These are phyloP conservation scores for Flaveria linearis DNA, from an alignment of 129 eudicot species.

Conservation along the genomic window DNA sequence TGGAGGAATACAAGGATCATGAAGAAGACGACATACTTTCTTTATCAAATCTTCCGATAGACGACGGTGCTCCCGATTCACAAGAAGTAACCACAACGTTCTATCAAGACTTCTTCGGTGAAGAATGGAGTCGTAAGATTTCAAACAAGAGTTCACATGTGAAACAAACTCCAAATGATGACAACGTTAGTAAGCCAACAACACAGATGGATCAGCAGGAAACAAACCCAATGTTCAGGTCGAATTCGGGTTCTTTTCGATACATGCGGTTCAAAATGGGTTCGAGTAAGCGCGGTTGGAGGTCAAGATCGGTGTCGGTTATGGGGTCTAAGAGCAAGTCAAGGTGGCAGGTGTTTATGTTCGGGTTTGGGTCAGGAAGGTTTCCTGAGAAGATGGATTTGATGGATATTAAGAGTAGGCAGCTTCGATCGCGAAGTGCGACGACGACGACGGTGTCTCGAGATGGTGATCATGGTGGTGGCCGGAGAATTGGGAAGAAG, in stretches of 20 bases:
- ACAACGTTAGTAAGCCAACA: not conserved
- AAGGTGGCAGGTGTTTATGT: slow-evolving; percentile 49
- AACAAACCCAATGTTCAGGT: slow-evolving; percentile 34
- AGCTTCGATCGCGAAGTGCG: slow-evolving; percentile 24
- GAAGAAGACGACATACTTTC: slow-evolving; percentile 35
- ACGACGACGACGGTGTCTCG: not conserved
- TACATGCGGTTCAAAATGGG: slow-evolving; percentile 35
- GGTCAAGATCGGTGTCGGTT: slow-evolving; percentile 32
- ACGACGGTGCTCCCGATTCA: not conserved
- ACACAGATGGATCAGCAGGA: not conserved
- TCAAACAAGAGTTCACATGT: slow-evolving; percentile 10
- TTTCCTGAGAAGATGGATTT: slow-evolving; percentile 43
- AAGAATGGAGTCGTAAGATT: not conserved
- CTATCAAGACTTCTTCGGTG: slow-evolving; percentile 39
- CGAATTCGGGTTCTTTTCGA: slow-evolving; percentile 32
- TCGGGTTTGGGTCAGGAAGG: slow-evolving; percentile 38
- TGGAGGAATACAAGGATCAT: slow-evolving; percentile 22
- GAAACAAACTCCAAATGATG: not conserved
- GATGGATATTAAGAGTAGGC: slow-evolving; percentile 55
- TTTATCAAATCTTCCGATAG: slow-evolving; percentile 35
- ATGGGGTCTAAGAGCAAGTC: slow-evolving; percentile 44
- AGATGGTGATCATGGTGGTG: slow-evolving; percentile 1
- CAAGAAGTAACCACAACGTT: slow-evolving; percentile 10
- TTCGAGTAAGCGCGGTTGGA: slow-evolving; percentile 18
- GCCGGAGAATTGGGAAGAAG: slow-evolving; percentile 19